Percentiles rank a stretch among this genome's conserved stretches.
phyloP scores from a whole-genome alignment of 768 basidiomycete species.

The Heimioporus sp. region DNA sequence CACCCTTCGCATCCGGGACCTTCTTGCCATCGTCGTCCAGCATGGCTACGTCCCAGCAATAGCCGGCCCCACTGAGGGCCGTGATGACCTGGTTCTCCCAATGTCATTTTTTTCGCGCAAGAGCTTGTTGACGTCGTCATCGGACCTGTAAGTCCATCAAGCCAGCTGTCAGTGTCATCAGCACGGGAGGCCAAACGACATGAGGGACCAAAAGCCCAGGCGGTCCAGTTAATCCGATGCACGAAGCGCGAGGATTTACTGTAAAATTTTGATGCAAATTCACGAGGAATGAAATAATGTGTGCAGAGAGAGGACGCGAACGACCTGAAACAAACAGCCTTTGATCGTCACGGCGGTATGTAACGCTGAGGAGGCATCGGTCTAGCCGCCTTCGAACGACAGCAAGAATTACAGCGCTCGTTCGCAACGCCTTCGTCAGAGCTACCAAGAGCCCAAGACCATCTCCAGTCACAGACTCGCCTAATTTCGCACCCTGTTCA shows the following conservation, averaged over 20 bases:
- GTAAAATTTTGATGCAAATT: too few relatives aligned
- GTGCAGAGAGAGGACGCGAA: background rate
- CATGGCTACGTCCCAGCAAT: constrained; percentile 91
- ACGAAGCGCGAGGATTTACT: too few relatives aligned
- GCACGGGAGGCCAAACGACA: background rate
- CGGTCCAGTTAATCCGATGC: too few relatives aligned
- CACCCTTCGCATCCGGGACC: constrained; percentile 94
- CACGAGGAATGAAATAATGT: too few relatives aligned
- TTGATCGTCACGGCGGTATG: too few relatives aligned
- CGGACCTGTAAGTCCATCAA: constrained; percentile 94
- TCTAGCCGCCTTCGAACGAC: constrained; percentile 86
- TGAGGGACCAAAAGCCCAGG: constrained; percentile 68
- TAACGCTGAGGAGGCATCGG: constrained; percentile 63
- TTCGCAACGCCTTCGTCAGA: constrained; percentile 80
- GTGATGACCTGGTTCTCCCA: constrained; percentile 99
- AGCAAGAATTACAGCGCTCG: constrained; percentile 75
- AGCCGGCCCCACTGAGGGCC: constrained; percentile 94
- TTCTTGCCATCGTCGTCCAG: constrained; percentile 93
- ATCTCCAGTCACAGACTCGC: constrained; percentile 79
- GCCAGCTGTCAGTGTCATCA: too few relatives aligned
- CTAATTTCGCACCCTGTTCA: constrained; percentile 79
- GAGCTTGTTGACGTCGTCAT: constrained; percentile 96
- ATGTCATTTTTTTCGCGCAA: constrained; percentile 93
- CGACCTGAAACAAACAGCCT: too few relatives aligned
- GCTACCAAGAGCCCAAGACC: constrained; percentile 71